These are phyloP conservation scores for Tetrahymena borealis DNA, from an alignment of 73 alveolate species.

Conservation along the genomic window DNA sequence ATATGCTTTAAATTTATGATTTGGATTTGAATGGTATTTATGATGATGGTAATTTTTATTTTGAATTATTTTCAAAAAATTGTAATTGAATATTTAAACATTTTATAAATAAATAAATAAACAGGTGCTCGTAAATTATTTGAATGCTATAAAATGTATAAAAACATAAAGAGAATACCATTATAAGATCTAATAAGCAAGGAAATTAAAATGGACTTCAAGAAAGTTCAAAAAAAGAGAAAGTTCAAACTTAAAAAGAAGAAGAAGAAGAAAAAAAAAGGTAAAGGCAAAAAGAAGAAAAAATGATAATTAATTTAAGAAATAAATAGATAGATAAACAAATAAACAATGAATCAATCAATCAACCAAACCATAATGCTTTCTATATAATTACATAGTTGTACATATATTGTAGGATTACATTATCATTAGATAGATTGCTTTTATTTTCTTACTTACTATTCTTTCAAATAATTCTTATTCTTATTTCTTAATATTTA, in stretches of 20 bases:
- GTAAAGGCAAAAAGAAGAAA: slow-evolving; percentile 21
- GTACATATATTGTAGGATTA: too few species aligned
- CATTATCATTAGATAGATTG: too few species aligned
- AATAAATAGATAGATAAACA: too few species aligned
- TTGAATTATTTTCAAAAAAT: too few species aligned
- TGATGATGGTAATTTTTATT: slow-evolving; percentile 26
- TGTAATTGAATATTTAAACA: neutral
- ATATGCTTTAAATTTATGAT: slow-evolving; percentile 24
- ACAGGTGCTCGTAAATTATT: slow-evolving; percentile 17
- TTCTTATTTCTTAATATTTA: neutral
- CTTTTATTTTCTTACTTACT: too few species aligned
- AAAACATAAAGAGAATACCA: slow-evolving; percentile 21
- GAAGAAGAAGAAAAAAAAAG: slow-evolving; percentile 28
- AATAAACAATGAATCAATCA: too few species aligned
- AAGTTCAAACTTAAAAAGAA: slow-evolving; percentile 29
- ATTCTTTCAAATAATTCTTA: neutral
- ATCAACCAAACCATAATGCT: too few species aligned
- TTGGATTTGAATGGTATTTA: slow-evolving; percentile 35
- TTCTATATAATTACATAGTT: too few species aligned
- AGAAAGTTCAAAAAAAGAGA: slow-evolving; percentile 39
- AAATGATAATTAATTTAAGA: slow-evolving; percentile 6
- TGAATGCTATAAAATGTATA: slow-evolving; percentile 39
- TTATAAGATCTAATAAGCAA: slow-evolving; percentile 16
- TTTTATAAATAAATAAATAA: neutral
- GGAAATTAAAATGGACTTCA: slow-evolving; percentile 28